Evolutionary conservation across 179 eudicot species (phyloP), one percentile per base, ranked within the genome.

Genomic region (Silene coronaria): DNA sequence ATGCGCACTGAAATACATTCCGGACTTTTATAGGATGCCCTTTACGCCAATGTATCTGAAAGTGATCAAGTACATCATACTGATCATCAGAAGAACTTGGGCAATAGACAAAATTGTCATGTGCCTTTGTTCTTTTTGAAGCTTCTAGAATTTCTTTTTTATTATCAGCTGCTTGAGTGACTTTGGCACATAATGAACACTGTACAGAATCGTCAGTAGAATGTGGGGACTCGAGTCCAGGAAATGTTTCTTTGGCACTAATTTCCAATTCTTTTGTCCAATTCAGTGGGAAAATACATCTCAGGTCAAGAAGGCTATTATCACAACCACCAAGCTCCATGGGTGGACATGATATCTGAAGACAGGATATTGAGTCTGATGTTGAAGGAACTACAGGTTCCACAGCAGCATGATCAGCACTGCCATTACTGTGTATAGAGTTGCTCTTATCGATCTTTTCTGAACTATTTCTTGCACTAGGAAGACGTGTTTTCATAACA

Each of bases 21-120:
- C 87, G 91, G 78, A 95, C 82, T 76, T 88, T 87, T 71, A 93
- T 89, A 72, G 99, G 99, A 42, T 93, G 97, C 78, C 96, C 93
- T 73, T 81, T 87, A 59, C 77, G 83, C 99, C 97, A 95, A 80
- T 93, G 99, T 75, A 81, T 85, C 86, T 87, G 97, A 79, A 95
- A 95, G 78, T 91, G 97, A 60, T 74, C 80, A 71, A 93, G 84
- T 53, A 75, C 77, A 76, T 80, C 80, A 28, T 82, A 85, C 69
- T 75, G 83, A 74, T 87, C 88, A 80, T 85, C 90, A 58, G 85
- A 74, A 21, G 73, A 75, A 74, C 84, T 76, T 3, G 96, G 93
- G 76, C 84, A 83, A 68, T 85, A 92, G 23, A 95, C 81, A 55
- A 83, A 80, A 74, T 89, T 91, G 78, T 92, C 95, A 73, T 64